Evolutionary conservation across 352 stramenopile genomes (phyloP).

Genomic region (Phytopythium oedochilum): DNA sequence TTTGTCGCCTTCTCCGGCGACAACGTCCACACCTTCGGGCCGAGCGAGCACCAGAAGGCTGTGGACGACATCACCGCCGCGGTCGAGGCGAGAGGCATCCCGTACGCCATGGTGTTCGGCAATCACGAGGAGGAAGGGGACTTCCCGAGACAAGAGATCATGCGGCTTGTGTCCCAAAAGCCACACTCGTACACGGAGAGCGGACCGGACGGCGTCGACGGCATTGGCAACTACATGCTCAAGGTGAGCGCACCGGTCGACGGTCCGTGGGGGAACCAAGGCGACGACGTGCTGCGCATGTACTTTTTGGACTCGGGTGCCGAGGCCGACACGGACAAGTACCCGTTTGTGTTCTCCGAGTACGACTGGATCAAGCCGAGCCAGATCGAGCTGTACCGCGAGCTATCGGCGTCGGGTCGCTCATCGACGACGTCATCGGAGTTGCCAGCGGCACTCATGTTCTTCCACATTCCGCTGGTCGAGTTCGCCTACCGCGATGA

Average conservation of each 20-base stretch:
- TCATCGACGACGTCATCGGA: neutral
- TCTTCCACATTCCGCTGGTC: constrained; percentile 57
- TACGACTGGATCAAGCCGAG: constrained; percentile 49
- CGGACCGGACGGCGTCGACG: constrained; percentile 35
- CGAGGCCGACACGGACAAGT: constrained; percentile 20
- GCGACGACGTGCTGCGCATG: constrained; percentile 47
- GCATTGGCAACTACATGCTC: constrained; percentile 65
- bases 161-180: constrained; percentile 25
- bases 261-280: constrained; percentile 29
- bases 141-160: constrained; percentile 34
- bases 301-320: constrained; percentile 65
- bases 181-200: constrained; percentile 41
- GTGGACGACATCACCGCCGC: constrained; percentile 26
- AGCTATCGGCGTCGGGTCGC: constrained; percentile 13
- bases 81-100: constrained; percentile 39
- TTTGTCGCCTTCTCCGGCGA: constrained; percentile 63
- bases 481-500: constrained; percentile 37
- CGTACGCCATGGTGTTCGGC: constrained; percentile 55
- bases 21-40: constrained; percentile 37
- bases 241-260: constrained; percentile 31
- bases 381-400: constrained; percentile 38
- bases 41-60: constrained; percentile 17
- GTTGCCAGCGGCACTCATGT: constrained; percentile 42
- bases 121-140: constrained; percentile 60
- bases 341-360: constrained; percentile 16